Base-by-base conservation (phyloP, 2,329 filamentous ascomycete genomes). In the Mollisia scopiformis region DNA sequence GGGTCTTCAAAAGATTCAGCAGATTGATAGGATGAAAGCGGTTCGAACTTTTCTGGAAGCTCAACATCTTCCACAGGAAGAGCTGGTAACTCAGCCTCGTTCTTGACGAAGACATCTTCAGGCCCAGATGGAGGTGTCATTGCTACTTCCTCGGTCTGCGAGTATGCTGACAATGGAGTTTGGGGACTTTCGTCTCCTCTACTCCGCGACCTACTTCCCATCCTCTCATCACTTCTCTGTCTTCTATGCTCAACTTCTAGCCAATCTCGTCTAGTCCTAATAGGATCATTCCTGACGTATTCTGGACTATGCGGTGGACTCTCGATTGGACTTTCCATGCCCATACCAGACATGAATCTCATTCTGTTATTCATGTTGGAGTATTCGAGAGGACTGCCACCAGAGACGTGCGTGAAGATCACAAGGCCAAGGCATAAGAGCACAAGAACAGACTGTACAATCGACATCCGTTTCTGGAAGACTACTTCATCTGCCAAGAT, bases 401-500 rank as follows among this genome's bases (percentile, higher is more conserved):
- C 75, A 4, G 80, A 76, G 16, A 83, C 80, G 25, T 85, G 78
- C 13, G 84, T 87, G 73, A 98, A 97, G 37, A 98, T 88, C 23
- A 97, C 91, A 1, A 99, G 82, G 0, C 91, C 88, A 10, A 99
- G 85, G 69, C 93, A 97, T 49, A 94, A 87, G 0, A 98, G 84
- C 6, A 98, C 84, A 8, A 99, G 83, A 5, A 96, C 86, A 49
- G 91, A 93, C 75, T 98, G 95, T 33, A 97, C 85, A 60, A 98
- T 95, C 4, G 91, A 91, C 87, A 98, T 96, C 62, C 94, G 86
- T 77, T 97, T 97, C 76, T 90, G 88, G 68, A 90, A 90, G 35
- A 89, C 84, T 25, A 98, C 86, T 75, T 99, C 95, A 71, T 98
- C 94, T n/a, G 94, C 94, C 11, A 99, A 84, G 31, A 98, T 82